These are phyloP conservation scores for Diaporthe batatas DNA, from an alignment of 2,329 filamentous ascomycete species.

Conservation along the genomic window DNA sequence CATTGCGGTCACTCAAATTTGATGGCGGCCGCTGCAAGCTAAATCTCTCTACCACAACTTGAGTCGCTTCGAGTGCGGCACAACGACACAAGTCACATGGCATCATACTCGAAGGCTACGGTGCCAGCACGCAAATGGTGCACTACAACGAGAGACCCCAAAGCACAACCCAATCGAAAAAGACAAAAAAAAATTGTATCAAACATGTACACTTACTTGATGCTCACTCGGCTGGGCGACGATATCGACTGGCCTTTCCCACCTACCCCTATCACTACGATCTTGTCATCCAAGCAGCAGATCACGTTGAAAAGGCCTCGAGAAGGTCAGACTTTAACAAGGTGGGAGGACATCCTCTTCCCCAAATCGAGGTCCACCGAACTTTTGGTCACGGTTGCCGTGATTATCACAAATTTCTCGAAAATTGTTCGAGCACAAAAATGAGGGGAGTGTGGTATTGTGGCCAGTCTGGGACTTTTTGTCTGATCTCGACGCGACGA, in stretches of 20 bases:
- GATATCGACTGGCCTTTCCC: conserved; percentile 1
- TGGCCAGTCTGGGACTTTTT: background rate
- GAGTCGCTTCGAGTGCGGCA: background rate
- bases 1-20: background rate
- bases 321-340: background rate
- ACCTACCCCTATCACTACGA: background rate
- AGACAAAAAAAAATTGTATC: conserved; percentile 2
- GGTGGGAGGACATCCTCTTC: background rate
- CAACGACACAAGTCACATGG: background rate
- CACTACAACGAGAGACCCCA: background rate
- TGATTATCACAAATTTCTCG: background rate
- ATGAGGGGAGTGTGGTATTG: background rate
- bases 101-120: background rate
- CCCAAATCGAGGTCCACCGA: background rate
- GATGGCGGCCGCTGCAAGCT: background rate
- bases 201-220: conserved; percentile 13
- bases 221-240: conserved; percentile 3
- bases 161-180: background rate
- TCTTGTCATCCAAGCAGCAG: background rate
- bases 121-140: background rate
- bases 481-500: background rate
- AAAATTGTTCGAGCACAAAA: background rate
- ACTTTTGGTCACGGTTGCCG: background rate
- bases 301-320: background rate
- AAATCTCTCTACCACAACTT: background rate